phyloP scores from a whole-genome alignment of 1,284 basidiomycete genomes.

The Ustilago cynodontis region DNA sequence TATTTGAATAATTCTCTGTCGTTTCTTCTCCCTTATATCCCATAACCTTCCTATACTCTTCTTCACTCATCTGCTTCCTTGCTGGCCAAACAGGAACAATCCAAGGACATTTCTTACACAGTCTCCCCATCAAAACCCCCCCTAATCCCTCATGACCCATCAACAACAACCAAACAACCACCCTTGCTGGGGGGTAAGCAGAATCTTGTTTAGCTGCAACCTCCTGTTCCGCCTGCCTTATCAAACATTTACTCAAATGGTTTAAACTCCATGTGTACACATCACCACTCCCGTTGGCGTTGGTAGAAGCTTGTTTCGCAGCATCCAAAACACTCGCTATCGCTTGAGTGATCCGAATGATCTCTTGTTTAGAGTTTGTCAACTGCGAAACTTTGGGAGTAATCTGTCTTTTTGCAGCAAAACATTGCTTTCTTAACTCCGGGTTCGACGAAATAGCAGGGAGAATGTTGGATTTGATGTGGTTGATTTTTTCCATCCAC shows the following conservation, averaged over 20 bases:
- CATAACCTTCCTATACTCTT: conserved; percentile 77
- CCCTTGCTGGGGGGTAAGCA: conserved; percentile 83
- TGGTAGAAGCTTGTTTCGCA: conserved; percentile 67
- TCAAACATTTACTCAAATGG: conserved; percentile 86
- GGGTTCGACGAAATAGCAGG: conserved; percentile 79
- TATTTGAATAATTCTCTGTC: conserved; percentile 77
- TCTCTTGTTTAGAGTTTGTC: conserved; percentile 81
- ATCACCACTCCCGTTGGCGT: conserved; percentile 63
- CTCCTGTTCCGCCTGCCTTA: conserved; percentile 93
- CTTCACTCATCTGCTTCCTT: conserved; percentile 70
- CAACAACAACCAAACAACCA: conserved; percentile 78
- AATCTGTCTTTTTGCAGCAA: conserved; percentile 81
- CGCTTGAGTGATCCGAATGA: conserved; percentile 79
- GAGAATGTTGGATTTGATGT: conserved; percentile 82
- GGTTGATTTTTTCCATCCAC: conserved; percentile 71
- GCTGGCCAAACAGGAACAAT: conserved; percentile 72
- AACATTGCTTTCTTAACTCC: conserved; percentile 72
- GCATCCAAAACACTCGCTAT: conserved; percentile 75
- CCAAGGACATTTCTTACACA: conserved; percentile 82
- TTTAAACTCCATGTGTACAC: conserved; percentile 83
- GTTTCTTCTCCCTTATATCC: conserved; percentile 76
- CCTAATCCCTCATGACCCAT: conserved; percentile 76
- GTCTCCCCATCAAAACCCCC: conserved; percentile 83
- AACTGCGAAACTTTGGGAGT: conserved; percentile 92
- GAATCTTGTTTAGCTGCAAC: conserved; percentile 88